Conservation (phyloP, 192 early-diverging fungal genomes). For the Glomus cerebriforme region DNA sequence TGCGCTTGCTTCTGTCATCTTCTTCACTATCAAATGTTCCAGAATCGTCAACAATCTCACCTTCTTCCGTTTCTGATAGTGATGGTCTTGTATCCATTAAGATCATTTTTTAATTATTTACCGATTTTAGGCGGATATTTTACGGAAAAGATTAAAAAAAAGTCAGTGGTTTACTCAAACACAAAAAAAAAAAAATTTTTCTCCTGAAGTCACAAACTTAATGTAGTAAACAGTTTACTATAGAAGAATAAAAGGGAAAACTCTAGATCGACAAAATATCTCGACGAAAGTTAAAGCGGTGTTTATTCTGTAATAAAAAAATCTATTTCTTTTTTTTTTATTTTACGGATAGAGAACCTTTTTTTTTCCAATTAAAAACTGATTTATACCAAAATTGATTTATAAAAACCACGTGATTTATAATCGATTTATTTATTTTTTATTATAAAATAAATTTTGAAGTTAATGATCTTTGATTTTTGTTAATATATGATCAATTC, state of each 20-base stretch:
- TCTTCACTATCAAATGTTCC: slow-evolving; percentile 15
- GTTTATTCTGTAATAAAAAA: background rate
- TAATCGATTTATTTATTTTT: no score
- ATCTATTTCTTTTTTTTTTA: no score
- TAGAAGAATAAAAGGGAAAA: background rate
- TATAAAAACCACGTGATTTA: no score
- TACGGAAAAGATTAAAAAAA: slow-evolving; percentile 22
- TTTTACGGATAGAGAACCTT: no score
- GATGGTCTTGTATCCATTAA: slow-evolving; percentile 29
- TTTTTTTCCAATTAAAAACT: no score
- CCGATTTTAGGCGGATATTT: background rate
- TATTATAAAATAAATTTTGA: no score
- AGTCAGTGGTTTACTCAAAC: slow-evolving; percentile 1
- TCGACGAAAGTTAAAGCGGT: background rate
- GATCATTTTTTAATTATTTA: slow-evolving; percentile 1
- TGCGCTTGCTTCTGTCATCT: slow-evolving; percentile 16
- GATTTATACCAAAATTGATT: no score
- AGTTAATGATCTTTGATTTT: slow-evolving; percentile 3
- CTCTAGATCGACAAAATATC: background rate
- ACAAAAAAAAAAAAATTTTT: slow-evolving; percentile 8
- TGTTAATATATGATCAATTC: slow-evolving; percentile 12
- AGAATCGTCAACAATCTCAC: slow-evolving; percentile 35
- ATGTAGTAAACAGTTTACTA: slow-evolving; percentile 16
- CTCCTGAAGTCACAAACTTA: slow-evolving; percentile 13
- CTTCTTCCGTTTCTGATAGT: slow-evolving; percentile 33